Conservation (phyloP, 345 rosid species). For the Populus tremula region DNA sequence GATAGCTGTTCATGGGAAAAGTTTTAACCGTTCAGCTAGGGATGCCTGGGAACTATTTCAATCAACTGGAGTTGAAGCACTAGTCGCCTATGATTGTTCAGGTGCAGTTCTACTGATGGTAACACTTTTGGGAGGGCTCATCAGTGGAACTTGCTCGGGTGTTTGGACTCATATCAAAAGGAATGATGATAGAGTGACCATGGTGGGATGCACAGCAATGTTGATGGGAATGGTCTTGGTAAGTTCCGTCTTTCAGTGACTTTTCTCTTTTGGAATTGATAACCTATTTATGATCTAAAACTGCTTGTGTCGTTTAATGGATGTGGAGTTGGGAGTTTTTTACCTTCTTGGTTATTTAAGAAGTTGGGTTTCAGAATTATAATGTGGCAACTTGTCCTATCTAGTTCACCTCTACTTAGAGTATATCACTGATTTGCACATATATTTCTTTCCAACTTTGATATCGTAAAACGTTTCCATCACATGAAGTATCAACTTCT, state of each 20-base stretch:
- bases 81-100: slow-evolving; percentile 91
- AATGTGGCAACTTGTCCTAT: neutral
- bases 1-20: slow-evolving; percentile 93
- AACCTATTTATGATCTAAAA: neutral
- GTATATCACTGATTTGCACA: neutral
- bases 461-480: neutral
- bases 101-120: slow-evolving; percentile 95
- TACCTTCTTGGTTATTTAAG: neutral
- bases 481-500: neutral
- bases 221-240: slow-evolving; percentile 97
- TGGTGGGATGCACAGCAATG: slow-evolving; percentile 94
- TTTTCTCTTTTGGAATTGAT: neutral
- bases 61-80: slow-evolving; percentile 97
- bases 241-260: slow-evolving; percentile 20
- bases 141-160: slow-evolving; percentile 81
- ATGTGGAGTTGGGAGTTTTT: neutral
- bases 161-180: slow-evolving; percentile 76
- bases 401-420: neutral
- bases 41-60: slow-evolving; percentile 98
- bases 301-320: neutral
- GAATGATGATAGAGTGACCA: slow-evolving; percentile 58
- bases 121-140: slow-evolving; percentile 81
- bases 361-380: neutral
- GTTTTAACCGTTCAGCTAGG: slow-evolving; percentile 88
- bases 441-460: neutral